These are phyloP conservation scores for Nepenthes mirabilis DNA, from an alignment of 148 eudicot species.

Conservation along the genomic window DNA sequence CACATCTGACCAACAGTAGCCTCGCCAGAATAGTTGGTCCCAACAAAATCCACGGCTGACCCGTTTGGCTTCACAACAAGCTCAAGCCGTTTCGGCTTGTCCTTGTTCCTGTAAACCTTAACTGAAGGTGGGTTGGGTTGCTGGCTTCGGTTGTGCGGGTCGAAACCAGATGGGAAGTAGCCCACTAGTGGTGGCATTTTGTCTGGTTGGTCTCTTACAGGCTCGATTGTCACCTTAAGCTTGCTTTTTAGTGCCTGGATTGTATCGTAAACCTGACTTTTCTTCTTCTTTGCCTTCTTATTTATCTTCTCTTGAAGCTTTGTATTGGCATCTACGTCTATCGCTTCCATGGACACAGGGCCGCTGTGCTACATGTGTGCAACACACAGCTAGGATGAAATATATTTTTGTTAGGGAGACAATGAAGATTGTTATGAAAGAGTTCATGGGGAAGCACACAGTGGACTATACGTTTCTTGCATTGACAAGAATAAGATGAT, in stretches of 20 bases:
- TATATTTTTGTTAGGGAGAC: too few relatives aligned
- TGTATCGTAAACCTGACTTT: constrained; percentile 7
- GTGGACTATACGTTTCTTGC: too few relatives aligned
- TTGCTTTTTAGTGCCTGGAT: constrained; percentile 13
- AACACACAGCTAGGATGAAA: too few relatives aligned
- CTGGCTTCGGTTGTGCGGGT: constrained; percentile 14
- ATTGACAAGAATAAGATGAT: too few relatives aligned
- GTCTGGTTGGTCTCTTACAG: constrained; percentile 11
- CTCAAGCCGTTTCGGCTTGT: constrained; percentile 31
- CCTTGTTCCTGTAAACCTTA: constrained; percentile 21
- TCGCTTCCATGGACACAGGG: too few relatives aligned
- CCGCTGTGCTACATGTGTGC: too few relatives aligned
- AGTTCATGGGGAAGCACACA: too few relatives aligned
- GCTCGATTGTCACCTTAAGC: constrained; percentile 18
- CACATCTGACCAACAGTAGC: constrained; percentile 49
- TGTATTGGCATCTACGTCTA: not conserved
- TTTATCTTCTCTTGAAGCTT: constrained; percentile 9
- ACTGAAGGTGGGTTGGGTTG: constrained; percentile 9
- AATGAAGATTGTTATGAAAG: too few relatives aligned
- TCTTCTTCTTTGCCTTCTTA: constrained; percentile 14
- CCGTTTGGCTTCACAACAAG: constrained; percentile 37
- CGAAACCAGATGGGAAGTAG: constrained; percentile 49
- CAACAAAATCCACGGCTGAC: constrained; percentile 37
- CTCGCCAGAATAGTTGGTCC: constrained; percentile 46
- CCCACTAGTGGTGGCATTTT: constrained; percentile 42